phyloP scores from a whole-genome alignment of 2,329 filamentous ascomycete genomes.

The Xylaria arbuscula region DNA sequence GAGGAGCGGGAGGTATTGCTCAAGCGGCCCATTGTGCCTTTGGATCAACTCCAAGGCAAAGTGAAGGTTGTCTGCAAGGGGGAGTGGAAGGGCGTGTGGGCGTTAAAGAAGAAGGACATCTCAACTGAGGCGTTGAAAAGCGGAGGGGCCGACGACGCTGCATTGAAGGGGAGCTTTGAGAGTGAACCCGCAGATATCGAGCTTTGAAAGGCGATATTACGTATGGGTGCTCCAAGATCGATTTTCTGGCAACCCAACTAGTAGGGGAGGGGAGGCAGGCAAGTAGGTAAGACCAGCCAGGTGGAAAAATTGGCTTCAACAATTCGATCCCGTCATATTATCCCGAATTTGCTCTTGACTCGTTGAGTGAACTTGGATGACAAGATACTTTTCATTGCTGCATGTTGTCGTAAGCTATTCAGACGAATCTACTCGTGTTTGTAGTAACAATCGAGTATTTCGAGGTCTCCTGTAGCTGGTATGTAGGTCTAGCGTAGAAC shows the following conservation, averaged over 20 bases:
- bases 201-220: constrained; percentile 31
- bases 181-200: constrained; percentile 44
- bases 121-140: constrained; percentile 39
- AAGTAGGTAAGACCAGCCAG: neutral
- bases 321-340: neutral
- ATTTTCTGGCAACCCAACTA: neutral
- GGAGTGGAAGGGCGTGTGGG: constrained; percentile 55
- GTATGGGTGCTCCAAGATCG: neutral
- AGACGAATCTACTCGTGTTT: neutral
- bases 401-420: constrained; percentile 4
- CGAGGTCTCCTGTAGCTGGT: too few species aligned
- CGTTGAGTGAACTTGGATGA: neutral
- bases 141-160: constrained; percentile 40
- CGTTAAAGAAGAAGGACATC: constrained; percentile 42
- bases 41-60: constrained; percentile 50
- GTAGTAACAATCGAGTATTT: too few species aligned
- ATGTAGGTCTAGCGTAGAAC: too few species aligned
- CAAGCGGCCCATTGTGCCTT: constrained; percentile 52
- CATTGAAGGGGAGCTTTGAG: constrained; percentile 43
- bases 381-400: neutral
- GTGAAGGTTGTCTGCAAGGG: constrained; percentile 53
- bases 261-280: neutral
- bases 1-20: constrained; percentile 52
- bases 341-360: too few species aligned
- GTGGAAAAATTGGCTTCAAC: neutral